Evolutionary conservation across 1,284 basidiomycete genomes (phyloP), one percentile per base, ranked within the genome.

Genomic region (Moniliella sp.): DNA sequence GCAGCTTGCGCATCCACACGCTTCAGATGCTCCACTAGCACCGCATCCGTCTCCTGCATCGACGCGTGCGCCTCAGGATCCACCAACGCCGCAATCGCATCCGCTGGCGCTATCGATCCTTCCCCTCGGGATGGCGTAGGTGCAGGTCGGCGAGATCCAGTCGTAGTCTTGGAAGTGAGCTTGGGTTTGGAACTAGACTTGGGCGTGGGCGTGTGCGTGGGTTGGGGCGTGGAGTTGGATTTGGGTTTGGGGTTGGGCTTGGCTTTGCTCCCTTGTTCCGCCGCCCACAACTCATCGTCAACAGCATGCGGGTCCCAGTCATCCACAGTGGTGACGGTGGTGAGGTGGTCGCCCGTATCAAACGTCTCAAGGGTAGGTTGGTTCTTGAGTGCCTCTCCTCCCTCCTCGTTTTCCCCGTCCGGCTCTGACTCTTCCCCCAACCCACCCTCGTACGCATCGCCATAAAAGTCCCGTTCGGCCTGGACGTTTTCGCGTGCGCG

Each of bases 31-130:
- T 34, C 3, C 25, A 27, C 18, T 25, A 26, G n/a, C 28, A 17
- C 4, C 26, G 11, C 4, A 28, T 26, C 19, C 29, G 19, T 5
- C 18, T 11, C 15, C n/a, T 21, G 13, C 27, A 28, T n/a, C 9
- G 13, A 10, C 16, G 25, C 3, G 9, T 48, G 35, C 7, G 47
- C 44, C 30, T 50, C 42, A 15, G 40, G 45, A 10, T 42, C 27
- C 15, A 45, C 34, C 17, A 50, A 34, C 16, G 40, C 39, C 28
- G 48, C 46, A 3, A 41, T 42, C 3, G 46, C 46, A 16, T 40
- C 21, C 21, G 43, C 18, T 48, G 42, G 25, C 43, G 28, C 7
- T 48, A 43, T 28, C 35, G 34, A 21, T 50, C 43, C 33, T 45
- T 43, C 28, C 39, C 39, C 18, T 45, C 33, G 17, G 40, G 32